Evolutionary conservation across 2,329 filamentous ascomycete species (phyloP).

Genomic region (Fusarium kyushuense): DNA sequence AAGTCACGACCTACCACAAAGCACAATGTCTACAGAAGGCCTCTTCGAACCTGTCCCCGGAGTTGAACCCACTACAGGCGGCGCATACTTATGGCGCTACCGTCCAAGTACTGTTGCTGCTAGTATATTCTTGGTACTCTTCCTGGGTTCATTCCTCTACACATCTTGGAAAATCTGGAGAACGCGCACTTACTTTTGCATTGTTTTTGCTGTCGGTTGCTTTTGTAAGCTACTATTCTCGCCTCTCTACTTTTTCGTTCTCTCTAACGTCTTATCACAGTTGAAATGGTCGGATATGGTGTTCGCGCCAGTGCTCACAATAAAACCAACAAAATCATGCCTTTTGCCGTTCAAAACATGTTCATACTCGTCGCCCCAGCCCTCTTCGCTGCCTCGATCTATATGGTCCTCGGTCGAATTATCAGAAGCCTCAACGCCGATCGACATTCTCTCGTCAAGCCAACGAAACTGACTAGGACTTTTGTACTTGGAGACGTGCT

Average conservation of each 20-base stretch:
- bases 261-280: slow-evolving; percentile 1
- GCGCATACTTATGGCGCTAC: neutral
- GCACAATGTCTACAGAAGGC: neutral
- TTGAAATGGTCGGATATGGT: slow-evolving; percentile 53
- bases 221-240: neutral
- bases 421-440: slow-evolving; percentile 53
- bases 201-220: neutral
- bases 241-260: neutral
- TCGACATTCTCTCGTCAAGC: slow-evolving; percentile 54
- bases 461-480: slow-evolving; percentile 60
- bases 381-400: slow-evolving; percentile 58
- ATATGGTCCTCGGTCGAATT: slow-evolving; percentile 59
- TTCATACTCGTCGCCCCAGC: slow-evolving; percentile 54
- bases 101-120: neutral
- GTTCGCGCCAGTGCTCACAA: slow-evolving; percentile 52
- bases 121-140: neutral
- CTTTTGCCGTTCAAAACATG: slow-evolving; percentile 54
- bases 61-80: neutral
- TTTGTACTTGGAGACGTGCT: slow-evolving; percentile 62
- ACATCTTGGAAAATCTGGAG: neutral
- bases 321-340: slow-evolving; percentile 51
- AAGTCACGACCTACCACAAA: too few species aligned
- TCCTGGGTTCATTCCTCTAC: neutral
- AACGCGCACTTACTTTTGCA: neutral
- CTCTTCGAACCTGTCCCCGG: neutral